A percentile compares a stretch with the other conserved stretches of the same genome.
phyloP scores from a whole-genome alignment of 2,329 filamentous ascomycete genomes.

The Monilinia fructigena region DNA sequence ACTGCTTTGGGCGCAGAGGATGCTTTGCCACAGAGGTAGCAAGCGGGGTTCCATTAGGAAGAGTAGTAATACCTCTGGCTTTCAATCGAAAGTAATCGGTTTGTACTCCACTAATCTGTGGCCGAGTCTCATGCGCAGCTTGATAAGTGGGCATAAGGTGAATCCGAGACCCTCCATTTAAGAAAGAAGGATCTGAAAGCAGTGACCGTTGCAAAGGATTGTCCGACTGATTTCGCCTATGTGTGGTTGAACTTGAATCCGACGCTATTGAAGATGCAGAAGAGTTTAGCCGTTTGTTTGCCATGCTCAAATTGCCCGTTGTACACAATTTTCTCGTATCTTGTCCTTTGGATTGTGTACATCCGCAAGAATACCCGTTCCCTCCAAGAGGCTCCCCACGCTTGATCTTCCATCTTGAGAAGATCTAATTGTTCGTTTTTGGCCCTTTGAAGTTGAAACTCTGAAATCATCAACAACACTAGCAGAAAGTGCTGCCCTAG shows the following conservation, averaged over 20 bases:
- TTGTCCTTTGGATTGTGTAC: conserved; percentile 31
- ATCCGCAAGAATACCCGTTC: conserved; percentile 34
- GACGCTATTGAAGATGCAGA: conserved; percentile 26
- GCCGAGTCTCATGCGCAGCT: conserved; percentile 30
- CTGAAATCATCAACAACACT: conserved; percentile 39
- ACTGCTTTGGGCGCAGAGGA: conserved; percentile 33
- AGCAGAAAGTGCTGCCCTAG: conserved; percentile 32
- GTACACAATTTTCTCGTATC: conserved; percentile 29
- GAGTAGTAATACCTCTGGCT: conserved; percentile 39
- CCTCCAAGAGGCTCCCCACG: conserved; percentile 35
- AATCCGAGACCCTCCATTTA: conserved; percentile 38
- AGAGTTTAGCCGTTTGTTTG: conserved; percentile 31
- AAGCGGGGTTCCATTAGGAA: conserved; percentile 37
- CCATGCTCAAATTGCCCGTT: conserved; percentile 18
- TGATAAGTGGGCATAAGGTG: conserved; percentile 35
- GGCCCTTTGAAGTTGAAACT: conserved; percentile 29
- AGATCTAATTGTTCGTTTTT: conserved; percentile 7
- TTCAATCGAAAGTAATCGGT: conserved; percentile 42
- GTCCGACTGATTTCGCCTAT: conserved; percentile 33
- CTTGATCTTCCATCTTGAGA: conserved; percentile 27
- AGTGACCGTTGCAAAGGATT: conserved; percentile 36
- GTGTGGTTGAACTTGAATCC: conserved; percentile 28
- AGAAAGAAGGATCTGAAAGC: conserved; percentile 38
- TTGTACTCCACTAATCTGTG: conserved; percentile 38
- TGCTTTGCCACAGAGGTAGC: conserved; percentile 36